phyloP scores from a whole-genome alignment of 768 basidiomycete genomes.

The Hygrophorus pudorinus region DNA sequence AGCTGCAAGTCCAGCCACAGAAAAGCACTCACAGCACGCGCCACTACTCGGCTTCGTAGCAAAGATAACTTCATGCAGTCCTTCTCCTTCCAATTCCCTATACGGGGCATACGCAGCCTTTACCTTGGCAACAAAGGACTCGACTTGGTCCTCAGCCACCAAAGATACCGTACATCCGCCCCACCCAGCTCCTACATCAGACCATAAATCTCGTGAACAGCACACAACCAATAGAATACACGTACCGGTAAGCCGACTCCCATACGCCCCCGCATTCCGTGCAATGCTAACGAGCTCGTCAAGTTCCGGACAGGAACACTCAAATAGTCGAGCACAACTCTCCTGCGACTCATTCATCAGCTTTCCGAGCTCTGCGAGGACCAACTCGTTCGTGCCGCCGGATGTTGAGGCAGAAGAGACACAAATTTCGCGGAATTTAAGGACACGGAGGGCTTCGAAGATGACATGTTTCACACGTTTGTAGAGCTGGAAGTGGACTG shows the following conservation, averaged over 20 bases:
- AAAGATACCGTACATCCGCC: slow-evolving; percentile 85
- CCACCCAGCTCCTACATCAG: slow-evolving; percentile 68
- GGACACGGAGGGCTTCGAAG: slow-evolving; percentile 71
- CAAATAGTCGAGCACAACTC: slow-evolving; percentile 58
- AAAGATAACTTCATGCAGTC: slow-evolving; percentile 61
- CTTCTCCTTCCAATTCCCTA: slow-evolving; percentile 43
- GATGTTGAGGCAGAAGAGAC: slow-evolving; percentile 19
- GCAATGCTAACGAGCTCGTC: slow-evolving; percentile 60
- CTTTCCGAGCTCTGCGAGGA: slow-evolving; percentile 45
- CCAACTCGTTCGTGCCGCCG: slow-evolving; percentile 13
- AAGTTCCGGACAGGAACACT: slow-evolving; percentile 76
- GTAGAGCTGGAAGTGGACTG: slow-evolving; percentile 74
- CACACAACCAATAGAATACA: neutral
- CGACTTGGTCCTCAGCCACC: slow-evolving; percentile 53
- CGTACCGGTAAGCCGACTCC: slow-evolving; percentile 73
- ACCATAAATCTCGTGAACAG: neutral
- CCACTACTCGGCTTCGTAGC: slow-evolving; percentile 78
- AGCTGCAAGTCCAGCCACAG: too few species aligned
- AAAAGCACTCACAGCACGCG: slow-evolving; percentile 72
- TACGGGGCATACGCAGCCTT: slow-evolving; percentile 58
- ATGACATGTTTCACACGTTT: slow-evolving; percentile 76
- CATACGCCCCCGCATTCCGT: slow-evolving; percentile 62
- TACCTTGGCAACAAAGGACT: slow-evolving; percentile 52
- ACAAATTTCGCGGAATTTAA: slow-evolving; percentile 66
- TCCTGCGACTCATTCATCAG: slow-evolving; percentile 75